Evolutionary conservation across 495 filamentous ascomycete genomes (phyloP), one percentile per base, ranked within the genome.

Genomic region (Extremus antarcticus): DNA sequence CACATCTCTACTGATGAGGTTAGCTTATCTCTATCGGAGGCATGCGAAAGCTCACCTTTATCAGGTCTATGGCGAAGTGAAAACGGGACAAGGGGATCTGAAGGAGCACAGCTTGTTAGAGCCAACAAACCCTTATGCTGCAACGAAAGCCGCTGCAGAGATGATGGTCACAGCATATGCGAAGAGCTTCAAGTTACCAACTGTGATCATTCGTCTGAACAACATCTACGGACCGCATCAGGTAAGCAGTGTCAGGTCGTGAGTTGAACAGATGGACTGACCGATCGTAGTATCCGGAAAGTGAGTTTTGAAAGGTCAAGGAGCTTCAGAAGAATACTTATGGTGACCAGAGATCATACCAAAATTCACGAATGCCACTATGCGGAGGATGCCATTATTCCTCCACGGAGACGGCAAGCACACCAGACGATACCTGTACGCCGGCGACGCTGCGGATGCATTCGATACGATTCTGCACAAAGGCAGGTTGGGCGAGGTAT

Each of bases 171-270:
- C 81, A 59, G 82, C 83, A 10, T 90, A 87, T 65, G 75, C 76
- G 61, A 86, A 84, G 68, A 81, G 76, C 65, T 87, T 85, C 69
- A 80, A 81, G 51, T 71, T 88, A 11, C 83, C 84, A 1, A 76
- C 78, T 21, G 82, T 88, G 58, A 82, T 88, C 56, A 79, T 85
- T 40, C 75, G 85, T 20, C 79, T 80, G 60, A 90, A 88, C 72
- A 90, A 90, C 59, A 82, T 90, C 22, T 88, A 87, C 58, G 86
- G 86, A 0, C 86, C 86, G 15, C 81, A 85, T 65, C 86, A 88
- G 64, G 52, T 54, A 35, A 47, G 52, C 43, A 22, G 3, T 8
- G 8, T 21, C 17, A 3, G 13, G 20, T 23, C 3, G 3, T 49
- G 46, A 16, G 20, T 10, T 8, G 9, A 10, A 23, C 3, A 16